Evolutionary conservation across 2,329 filamentous ascomycete species (phyloP).

Genomic region (Aspergillus unguis): DNA sequence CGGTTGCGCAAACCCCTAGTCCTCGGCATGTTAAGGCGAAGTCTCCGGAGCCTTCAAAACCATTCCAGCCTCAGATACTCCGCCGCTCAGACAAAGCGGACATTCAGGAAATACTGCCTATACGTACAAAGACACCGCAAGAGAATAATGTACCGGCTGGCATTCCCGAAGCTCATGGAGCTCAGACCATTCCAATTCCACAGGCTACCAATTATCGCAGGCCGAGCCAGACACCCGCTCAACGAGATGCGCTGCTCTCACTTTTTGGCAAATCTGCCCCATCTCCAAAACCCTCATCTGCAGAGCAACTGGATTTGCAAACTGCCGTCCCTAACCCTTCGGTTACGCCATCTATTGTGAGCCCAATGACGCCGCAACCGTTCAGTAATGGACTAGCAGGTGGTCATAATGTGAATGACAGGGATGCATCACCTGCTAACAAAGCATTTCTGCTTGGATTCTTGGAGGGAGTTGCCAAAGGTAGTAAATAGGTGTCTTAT

Average conservation of each 20-base stretch:
- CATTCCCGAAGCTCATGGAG: slow-evolving; percentile 4
- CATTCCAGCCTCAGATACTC: slow-evolving; percentile 54
- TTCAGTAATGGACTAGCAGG: slow-evolving; percentile 20
- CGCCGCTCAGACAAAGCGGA: slow-evolving; percentile 48
- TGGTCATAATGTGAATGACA: slow-evolving; percentile 43
- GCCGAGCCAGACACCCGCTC: slow-evolving; percentile 42
- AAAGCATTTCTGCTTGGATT: slow-evolving; percentile 75
- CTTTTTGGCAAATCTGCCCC: slow-evolving; percentile 56
- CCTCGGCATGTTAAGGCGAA: slow-evolving; percentile 21
- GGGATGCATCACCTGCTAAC: slow-evolving; percentile 61
- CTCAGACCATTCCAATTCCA: slow-evolving; percentile 16
- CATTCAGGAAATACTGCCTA: slow-evolving; percentile 22
- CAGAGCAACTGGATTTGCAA: slow-evolving; percentile 22
- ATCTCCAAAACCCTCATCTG: slow-evolving; percentile 22
- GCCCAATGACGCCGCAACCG: slow-evolving; percentile 29
- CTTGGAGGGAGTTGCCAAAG: slow-evolving; percentile 57
- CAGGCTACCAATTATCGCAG: slow-evolving; percentile 33
- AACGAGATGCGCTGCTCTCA: slow-evolving; percentile 55
- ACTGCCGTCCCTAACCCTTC: slow-evolving; percentile 19
- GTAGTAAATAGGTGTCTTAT: slow-evolving; percentile 28
- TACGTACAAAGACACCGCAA: slow-evolving; percentile 24
- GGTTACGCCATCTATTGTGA: slow-evolving; percentile 26
- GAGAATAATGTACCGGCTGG: slow-evolving; percentile 16
- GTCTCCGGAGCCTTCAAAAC: slow-evolving; percentile 38
- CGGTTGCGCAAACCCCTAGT: slow-evolving; percentile 11